Conservation (phyloP, 805 yeast genomes). For the Teunomyces panamensis region DNA sequence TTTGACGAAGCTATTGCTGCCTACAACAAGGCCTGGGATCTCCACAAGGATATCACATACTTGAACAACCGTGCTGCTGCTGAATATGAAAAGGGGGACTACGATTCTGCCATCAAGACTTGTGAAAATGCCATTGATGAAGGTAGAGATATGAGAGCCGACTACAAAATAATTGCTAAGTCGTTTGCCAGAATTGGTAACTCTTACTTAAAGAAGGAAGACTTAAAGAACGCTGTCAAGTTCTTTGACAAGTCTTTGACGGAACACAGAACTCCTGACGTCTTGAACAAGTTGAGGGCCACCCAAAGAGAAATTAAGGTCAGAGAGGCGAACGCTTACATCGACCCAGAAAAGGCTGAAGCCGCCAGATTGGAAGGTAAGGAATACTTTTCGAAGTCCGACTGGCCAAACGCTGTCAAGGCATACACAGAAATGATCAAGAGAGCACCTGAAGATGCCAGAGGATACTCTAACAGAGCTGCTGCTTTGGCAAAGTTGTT, state of each 20-base stretch:
- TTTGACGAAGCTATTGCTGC: slow-evolving; percentile 90
- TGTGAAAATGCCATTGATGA: slow-evolving; percentile 81
- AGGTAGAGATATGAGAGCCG: slow-evolving; percentile 88
- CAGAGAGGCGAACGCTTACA: slow-evolving; percentile 71
- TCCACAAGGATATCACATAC: slow-evolving; percentile 81
- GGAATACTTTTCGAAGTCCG: slow-evolving; percentile 81
- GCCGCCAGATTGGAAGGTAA: slow-evolving; percentile 93
- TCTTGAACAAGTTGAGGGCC: slow-evolving; percentile 78
- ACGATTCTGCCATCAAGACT: slow-evolving; percentile 77
- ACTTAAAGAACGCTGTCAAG: slow-evolving; percentile 70
- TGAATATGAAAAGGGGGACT: slow-evolving; percentile 92
- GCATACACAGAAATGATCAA: slow-evolving; percentile 94
- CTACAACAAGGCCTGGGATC: slow-evolving; percentile 84
- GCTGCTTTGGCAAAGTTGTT: slow-evolving; percentile 92
- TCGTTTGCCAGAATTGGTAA: slow-evolving; percentile 91
- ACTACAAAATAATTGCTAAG: slow-evolving; percentile 87
- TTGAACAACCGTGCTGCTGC: slow-evolving; percentile 98
- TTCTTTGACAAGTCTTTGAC: slow-evolving; percentile 87
- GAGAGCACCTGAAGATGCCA: slow-evolving; percentile 94
- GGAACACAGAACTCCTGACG: slow-evolving; percentile 96
- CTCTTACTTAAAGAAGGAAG: slow-evolving; percentile 70
- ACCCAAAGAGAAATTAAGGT: slow-evolving; percentile 84
- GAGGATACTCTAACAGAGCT: slow-evolving; percentile 97
- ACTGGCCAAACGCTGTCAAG: slow-evolving; percentile 95
- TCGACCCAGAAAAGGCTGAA: slow-evolving; percentile 91